Evolutionary conservation across 2,329 filamentous ascomycete species (phyloP), one percentile per base, ranked within the genome.

Genomic region (Xylariaceae sp.): DNA sequence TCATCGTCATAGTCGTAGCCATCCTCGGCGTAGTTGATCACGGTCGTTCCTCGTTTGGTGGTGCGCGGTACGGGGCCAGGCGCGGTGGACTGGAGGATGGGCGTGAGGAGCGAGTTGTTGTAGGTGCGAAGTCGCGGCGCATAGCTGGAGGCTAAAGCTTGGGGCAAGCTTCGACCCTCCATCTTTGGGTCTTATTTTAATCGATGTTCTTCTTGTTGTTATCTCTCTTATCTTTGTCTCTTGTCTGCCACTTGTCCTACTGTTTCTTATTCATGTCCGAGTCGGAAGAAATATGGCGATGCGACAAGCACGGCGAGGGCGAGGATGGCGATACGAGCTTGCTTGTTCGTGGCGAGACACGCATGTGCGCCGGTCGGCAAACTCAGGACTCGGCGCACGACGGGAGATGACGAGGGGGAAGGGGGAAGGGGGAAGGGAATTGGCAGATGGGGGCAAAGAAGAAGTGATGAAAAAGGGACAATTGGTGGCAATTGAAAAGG

Each of bases 1-100:
- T 86, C 81, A 39, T 84, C 81, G 54, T 82, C 72, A 66, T 92
- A 91, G 62, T 96, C 92, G 67, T 87, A 95, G 46, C 91, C 91
- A 70, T 97, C 92, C 70, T 99, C 94, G 29, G 94, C 92, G 69
- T 99, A 99, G 74, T 96, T 99, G 73, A 97, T 94, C 60, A 92
- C 89, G 35, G 89, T 94, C 1, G 94, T 97, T 55, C 94, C 94
- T 72, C 94, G 87, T 76, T 99, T 97, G 6, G 94, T 97, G n/a
- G 89, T 95, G 69, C 92, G 84, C 64, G 89, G 80, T 56, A 81
- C 75, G 40, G 86, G 82, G 29, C 84, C 85, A 2, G 83, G 80
- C 54, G 78, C 77, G 62, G 85, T 80, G 59, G 84, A 85, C 53
- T 87, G 88, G 58, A 92, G 81, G 59, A 94, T 85, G 37, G 92